Conservation (phyloP, 345 rosid species). For the Hibiscus syriacus region DNA sequence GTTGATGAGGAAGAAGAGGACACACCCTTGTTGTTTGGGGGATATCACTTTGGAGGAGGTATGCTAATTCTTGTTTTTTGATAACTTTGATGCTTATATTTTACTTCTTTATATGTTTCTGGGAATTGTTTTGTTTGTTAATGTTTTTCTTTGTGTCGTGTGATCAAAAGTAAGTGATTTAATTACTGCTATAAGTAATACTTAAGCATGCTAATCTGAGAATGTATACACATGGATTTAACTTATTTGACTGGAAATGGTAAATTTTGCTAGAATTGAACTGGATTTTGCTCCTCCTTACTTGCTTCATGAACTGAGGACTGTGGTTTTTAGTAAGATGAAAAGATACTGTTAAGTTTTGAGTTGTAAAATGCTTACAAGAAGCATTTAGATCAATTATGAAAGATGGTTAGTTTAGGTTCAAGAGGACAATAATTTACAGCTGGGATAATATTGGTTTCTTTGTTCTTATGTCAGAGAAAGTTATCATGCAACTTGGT, state of each 20-base stretch:
- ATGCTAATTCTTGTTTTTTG: slow-evolving; percentile 3
- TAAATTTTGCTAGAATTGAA: too few relatives aligned
- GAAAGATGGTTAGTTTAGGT: background rate
- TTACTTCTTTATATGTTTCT: background rate
- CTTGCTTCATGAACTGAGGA: too few relatives aligned
- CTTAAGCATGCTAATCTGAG: too few relatives aligned
- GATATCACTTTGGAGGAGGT: slow-evolving; percentile 55
- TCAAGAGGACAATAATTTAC: background rate
- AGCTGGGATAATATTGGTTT: background rate
- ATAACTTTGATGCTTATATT: background rate
- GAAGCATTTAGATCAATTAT: background rate
- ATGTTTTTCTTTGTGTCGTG: background rate
- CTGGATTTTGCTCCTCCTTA: too few relatives aligned
- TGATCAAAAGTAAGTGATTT: too few relatives aligned
- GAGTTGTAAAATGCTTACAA: background rate
- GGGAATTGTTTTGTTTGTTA: background rate
- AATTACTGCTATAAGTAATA: too few relatives aligned
- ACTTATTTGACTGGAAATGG: too few relatives aligned
- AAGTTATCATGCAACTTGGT: background rate
- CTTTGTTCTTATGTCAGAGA: background rate
- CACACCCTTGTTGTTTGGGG: slow-evolving; percentile 72
- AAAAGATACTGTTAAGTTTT: too few relatives aligned
- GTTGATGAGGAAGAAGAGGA: slow-evolving; percentile 96
- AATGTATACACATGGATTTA: too few relatives aligned
- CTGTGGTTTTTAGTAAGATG: too few relatives aligned